A percentile compares a stretch with the other conserved stretches of the same genome.
Conservation (phyloP, 352 stramenopile genomes). For the Pythium biforme region DNA sequence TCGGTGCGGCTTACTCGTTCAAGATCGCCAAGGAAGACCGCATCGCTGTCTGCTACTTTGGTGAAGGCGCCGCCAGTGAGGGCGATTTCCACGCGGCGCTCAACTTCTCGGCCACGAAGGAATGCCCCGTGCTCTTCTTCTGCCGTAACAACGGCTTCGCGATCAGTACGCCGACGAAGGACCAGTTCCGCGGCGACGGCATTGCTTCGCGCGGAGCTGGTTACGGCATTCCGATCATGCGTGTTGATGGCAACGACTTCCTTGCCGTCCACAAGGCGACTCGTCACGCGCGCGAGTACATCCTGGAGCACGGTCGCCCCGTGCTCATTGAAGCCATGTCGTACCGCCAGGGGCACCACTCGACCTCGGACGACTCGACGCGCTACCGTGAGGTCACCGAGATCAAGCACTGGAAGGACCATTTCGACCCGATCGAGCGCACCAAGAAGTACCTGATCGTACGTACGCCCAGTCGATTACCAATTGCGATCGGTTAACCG, state of each 20-base stretch:
- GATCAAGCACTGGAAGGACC: conserved; percentile 92
- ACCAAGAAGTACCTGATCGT: conserved; percentile 91
- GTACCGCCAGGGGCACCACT: conserved; percentile 98
- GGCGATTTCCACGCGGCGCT: conserved; percentile 97
- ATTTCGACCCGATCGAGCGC: conserved; percentile 88
- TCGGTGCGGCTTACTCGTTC: conserved; percentile 95
- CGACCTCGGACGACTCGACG: conserved; percentile 97
- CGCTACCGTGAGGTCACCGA: conserved; percentile 93
- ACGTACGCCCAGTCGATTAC: conserved; percentile 26
- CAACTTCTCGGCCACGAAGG: conserved; percentile 96
- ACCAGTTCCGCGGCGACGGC: conserved; percentile 98
- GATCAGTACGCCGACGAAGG: conserved; percentile 94
- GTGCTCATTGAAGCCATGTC: conserved; percentile 98
- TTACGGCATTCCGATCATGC: conserved; percentile 97
- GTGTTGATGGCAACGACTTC: conserved; percentile 98
- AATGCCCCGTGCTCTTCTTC: conserved; percentile 97
- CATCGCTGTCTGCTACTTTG: conserved; percentile 96
- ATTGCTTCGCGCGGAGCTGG: conserved; percentile 93
- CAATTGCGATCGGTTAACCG: too few relatives aligned
- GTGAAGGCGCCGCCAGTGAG: conserved; percentile 96
- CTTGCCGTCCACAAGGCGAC: conserved; percentile 95
- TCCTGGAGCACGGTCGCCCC: conserved; percentile 85
- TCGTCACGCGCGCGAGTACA: conserved; percentile 87
- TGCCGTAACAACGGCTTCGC: conserved; percentile 99
- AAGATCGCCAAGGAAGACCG: conserved; percentile 91